A percentile compares a stretch with the other conserved stretches of the same genome.
phyloP scores from a whole-genome alignment of 371 early-diverging fungal species.

The Rhizopus stolonifer region DNA sequence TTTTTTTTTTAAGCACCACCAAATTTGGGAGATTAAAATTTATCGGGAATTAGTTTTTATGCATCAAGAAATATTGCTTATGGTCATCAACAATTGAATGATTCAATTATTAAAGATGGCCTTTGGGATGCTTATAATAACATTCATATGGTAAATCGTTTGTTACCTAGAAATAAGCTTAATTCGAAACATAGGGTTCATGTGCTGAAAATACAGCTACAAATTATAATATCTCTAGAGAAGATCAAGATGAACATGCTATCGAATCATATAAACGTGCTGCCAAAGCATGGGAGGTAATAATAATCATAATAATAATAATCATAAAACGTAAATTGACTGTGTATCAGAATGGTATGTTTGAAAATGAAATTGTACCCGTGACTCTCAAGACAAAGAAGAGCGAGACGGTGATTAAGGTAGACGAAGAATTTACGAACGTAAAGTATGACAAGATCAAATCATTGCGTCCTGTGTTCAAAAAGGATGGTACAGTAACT shows the following conservation, averaged over 20 bases:
- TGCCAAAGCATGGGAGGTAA: slow-evolving; percentile 74
- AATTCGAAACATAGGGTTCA: slow-evolving; percentile 74
- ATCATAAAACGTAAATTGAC: neutral
- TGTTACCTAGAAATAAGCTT: neutral
- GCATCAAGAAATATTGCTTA: slow-evolving; percentile 67
- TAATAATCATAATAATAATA: neutral
- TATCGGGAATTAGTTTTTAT: slow-evolving; percentile 62
- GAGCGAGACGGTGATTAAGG: slow-evolving; percentile 66
- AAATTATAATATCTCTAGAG: slow-evolving; percentile 79
- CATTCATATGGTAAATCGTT: slow-evolving; percentile 47
- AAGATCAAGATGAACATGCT: slow-evolving; percentile 90
- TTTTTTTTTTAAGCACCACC: slow-evolving; percentile 65
- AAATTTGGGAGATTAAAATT: too few relatives aligned
- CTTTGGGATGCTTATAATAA: slow-evolving; percentile 92
- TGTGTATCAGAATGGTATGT: slow-evolving; percentile 52
- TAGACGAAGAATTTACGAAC: slow-evolving; percentile 89
- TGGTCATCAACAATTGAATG: slow-evolving; percentile 81
- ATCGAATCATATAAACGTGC: slow-evolving; percentile 85
- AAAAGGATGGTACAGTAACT: slow-evolving; percentile 83
- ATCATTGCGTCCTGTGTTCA: slow-evolving; percentile 57
- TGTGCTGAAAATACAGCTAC: slow-evolving; percentile 92
- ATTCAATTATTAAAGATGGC: slow-evolving; percentile 94
- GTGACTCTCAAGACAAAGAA: slow-evolving; percentile 78
- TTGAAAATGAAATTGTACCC: slow-evolving; percentile 84
- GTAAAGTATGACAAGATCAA: slow-evolving; percentile 70